phyloP scores from a whole-genome alignment of 257 asterid species.

The Linderniella brevidens region DNA sequence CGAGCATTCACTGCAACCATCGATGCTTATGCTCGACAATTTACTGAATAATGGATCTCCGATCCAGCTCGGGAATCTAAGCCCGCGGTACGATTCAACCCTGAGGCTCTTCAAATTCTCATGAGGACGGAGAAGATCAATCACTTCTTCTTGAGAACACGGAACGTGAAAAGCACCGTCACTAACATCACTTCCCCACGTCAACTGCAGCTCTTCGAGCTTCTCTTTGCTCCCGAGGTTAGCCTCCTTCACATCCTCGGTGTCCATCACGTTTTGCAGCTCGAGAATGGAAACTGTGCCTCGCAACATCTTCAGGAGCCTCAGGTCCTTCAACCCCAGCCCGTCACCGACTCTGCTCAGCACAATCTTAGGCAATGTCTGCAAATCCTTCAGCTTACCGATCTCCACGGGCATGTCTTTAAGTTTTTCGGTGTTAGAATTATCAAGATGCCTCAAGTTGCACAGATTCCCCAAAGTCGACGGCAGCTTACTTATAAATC shows the following conservation, averaged over 20 bases:
- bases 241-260: constrained; percentile 42
- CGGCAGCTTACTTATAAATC: constrained; percentile 35
- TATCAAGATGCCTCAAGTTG: constrained; percentile 39
- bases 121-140: constrained; percentile 37
- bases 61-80: constrained; percentile 38
- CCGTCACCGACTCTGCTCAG: constrained; percentile 30
- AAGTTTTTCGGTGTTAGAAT: constrained; percentile 30
- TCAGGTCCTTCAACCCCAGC: constrained; percentile 28
- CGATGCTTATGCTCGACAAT: constrained; percentile 25
- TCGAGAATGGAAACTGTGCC: constrained; percentile 39
- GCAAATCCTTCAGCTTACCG: constrained; percentile 27
- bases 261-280: constrained; percentile 35
- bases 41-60: constrained; percentile 30
- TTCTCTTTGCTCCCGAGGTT: constrained; percentile 19
- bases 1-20: constrained; percentile 25
- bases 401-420: constrained; percentile 37
- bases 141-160: constrained; percentile 23
- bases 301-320: constrained; percentile 22
- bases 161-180: constrained; percentile 5
- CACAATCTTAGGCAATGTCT: constrained; percentile 36
- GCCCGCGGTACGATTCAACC: constrained; percentile 31
- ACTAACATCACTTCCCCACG: constrained; percentile 27
- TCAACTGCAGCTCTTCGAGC: constrained; percentile 33
- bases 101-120: constrained; percentile 29
- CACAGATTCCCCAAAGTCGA: constrained; percentile 28